Conservation (phyloP, 2,329 filamentous ascomycete species). For the Dendrostoma leiphaemia region DNA sequence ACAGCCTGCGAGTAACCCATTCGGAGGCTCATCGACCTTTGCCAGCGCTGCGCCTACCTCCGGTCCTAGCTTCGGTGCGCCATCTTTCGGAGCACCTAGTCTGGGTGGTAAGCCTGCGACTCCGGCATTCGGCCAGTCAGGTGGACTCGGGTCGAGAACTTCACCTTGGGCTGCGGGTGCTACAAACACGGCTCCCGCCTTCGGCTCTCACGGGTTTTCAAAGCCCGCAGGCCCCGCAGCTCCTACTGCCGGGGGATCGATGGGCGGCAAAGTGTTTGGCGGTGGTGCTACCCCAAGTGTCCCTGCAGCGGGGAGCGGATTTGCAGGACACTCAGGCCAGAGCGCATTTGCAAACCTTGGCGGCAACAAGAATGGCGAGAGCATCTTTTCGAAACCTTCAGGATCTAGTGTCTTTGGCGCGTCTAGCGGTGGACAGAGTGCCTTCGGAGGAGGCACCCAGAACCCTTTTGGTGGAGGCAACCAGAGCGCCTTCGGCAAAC, state of each 20-base stretch:
- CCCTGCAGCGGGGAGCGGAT: conserved; percentile 38
- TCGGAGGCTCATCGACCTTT: conserved; percentile 37
- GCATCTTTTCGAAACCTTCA: conserved; percentile 41
- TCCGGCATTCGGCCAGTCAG: conserved; percentile 51
- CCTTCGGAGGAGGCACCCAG: conserved; percentile 5
- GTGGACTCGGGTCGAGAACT: conserved; percentile 42
- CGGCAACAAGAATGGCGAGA: conserved; percentile 32
- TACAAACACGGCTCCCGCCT: conserved; percentile 40
- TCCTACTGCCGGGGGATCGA: conserved; percentile 34
- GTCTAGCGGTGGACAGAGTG: conserved; percentile 17
- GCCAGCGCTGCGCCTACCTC: conserved; percentile 36
- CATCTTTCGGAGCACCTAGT: conserved; percentile 29
- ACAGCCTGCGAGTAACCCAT: conserved; percentile 17
- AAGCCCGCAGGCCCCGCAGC: conserved; percentile 28
- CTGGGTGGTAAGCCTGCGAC: conserved; percentile 30
- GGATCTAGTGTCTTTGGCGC: conserved; percentile 30
- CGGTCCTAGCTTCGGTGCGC: background rate
- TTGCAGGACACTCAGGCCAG: conserved; percentile 53
- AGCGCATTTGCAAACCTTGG: conserved; percentile 54
- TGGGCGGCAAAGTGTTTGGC: conserved; percentile 36
- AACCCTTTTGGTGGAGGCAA: conserved; percentile 1
- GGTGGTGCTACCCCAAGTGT: conserved; percentile 25
- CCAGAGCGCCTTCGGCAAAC: background rate
- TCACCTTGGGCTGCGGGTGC: conserved; percentile 53
- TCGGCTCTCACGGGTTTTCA: conserved; percentile 54